Percentiles rank a stretch among this genome's conserved stretches.
phyloP scores from a whole-genome alignment of 768 basidiomycete species.

The Psilocybe tampanensis region DNA sequence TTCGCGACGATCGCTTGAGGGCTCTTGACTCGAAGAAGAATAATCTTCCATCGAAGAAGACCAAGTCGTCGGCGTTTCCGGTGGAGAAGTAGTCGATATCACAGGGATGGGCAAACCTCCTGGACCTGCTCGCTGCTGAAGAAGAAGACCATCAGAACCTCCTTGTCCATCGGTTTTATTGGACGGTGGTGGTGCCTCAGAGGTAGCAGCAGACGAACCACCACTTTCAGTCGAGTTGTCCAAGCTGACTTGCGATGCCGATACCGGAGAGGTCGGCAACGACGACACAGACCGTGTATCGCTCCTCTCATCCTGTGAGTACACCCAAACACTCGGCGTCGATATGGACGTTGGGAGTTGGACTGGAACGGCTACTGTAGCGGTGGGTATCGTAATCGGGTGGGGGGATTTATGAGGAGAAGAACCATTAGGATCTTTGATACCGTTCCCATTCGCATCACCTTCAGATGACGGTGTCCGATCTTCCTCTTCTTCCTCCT shows the following conservation, averaged over 20 bases:
- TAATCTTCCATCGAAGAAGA: slow-evolving; percentile 7
- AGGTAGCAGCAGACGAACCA: slow-evolving; percentile 10
- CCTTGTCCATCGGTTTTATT: no score
- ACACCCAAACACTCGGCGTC: slow-evolving; percentile 39
- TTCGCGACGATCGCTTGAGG: slow-evolving; percentile 1
- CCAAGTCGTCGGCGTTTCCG: slow-evolving; percentile 17
- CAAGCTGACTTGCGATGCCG: slow-evolving; percentile 17
- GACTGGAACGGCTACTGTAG: slow-evolving; percentile 9
- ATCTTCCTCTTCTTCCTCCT: slow-evolving; percentile 20
- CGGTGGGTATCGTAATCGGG: neutral
- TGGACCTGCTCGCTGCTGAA: slow-evolving; percentile 32
- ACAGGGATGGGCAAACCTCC: slow-evolving; percentile 52
- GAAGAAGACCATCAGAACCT: no score
- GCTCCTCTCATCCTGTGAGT: slow-evolving; percentile 26
- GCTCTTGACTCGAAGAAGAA: neutral
- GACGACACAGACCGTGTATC: slow-evolving; percentile 41
- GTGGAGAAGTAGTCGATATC: slow-evolving; percentile 51
- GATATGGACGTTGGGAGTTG: slow-evolving; percentile 42
- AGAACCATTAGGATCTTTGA: neutral
- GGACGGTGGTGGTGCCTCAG: slow-evolving; percentile 7
- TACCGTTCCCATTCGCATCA: neutral
- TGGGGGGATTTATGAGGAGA: neutral
- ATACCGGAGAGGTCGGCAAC: slow-evolving; percentile 32
- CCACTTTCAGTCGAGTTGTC: slow-evolving; percentile 2
- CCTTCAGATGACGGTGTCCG: neutral